Conservation (phyloP, 2,329 filamentous ascomycete genomes). For the Hirsutella rhossiliensis region DNA sequence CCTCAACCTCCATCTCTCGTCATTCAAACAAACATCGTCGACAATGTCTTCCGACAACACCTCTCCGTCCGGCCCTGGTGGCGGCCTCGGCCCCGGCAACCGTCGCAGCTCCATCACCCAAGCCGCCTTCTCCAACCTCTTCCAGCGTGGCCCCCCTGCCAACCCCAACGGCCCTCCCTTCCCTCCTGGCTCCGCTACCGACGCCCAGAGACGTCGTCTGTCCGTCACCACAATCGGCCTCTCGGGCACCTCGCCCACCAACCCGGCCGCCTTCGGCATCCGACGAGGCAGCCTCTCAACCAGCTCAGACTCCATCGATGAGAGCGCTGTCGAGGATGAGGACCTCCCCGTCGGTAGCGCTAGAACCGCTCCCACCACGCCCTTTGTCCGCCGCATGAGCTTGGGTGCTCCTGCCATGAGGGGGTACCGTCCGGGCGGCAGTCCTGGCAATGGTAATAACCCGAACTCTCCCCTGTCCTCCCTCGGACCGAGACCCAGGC, state of each 20-base stretch:
- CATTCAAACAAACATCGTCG: too few relatives aligned
- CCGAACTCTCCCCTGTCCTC: constrained; percentile 26
- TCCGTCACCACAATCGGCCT: constrained; percentile 65
- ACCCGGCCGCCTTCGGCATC: constrained; percentile 34
- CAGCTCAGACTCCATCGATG: constrained; percentile 54
- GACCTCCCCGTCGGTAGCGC: constrained; percentile 36
- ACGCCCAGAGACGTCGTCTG: constrained; percentile 54
- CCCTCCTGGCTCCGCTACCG: constrained; percentile 32
- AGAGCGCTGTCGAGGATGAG: constrained; percentile 62
- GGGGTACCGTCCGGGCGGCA: constrained; percentile 37
- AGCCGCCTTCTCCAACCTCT: constrained; percentile 45
- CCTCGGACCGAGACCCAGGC: constrained; percentile 19
- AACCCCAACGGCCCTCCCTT: constrained; percentile 30
- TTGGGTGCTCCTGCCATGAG: constrained; percentile 73
- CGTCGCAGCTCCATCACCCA: constrained; percentile 46
- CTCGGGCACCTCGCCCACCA: constrained; percentile 58
- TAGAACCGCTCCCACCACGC: constrained; percentile 53
- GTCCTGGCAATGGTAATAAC: constrained; percentile 53
- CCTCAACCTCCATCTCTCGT: too few relatives aligned
- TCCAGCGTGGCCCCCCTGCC: constrained; percentile 42
- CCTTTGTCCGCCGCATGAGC: constrained; percentile 77
- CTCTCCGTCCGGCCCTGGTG: constrained; percentile 20
- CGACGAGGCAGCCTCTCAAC: constrained; percentile 61
- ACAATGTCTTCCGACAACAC: constrained; percentile 18
- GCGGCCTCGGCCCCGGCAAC: constrained; percentile 25